A percentile compares a stretch with the other conserved stretches of the same genome.
phyloP scores from a whole-genome alignment of 805 yeast species.

The Yarrowia porcina region DNA sequence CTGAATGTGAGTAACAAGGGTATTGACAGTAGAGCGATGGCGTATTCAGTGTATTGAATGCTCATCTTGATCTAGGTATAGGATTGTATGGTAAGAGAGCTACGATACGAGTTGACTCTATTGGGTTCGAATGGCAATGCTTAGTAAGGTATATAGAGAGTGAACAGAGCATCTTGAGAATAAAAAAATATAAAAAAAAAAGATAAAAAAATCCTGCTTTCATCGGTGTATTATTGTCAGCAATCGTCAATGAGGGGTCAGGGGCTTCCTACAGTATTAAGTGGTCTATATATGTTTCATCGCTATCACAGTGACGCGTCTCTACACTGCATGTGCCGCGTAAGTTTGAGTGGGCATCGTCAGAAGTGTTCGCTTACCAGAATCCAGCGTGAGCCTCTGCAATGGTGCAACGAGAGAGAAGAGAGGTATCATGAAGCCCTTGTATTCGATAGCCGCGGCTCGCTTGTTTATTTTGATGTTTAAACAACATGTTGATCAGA shows the following conservation, averaged over 20 bases:
- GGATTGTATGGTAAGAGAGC: too few species aligned
- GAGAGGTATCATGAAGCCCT: too few species aligned
- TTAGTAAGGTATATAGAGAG: background rate
- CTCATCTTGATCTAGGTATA: background rate
- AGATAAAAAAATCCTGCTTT: too few species aligned
- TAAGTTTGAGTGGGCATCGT: background rate
- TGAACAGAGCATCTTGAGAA: too few species aligned
- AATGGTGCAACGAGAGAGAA: background rate
- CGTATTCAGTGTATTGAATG: background rate
- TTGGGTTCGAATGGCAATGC: background rate
- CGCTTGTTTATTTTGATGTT: background rate
- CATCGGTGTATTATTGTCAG: too few species aligned
- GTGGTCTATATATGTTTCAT: too few species aligned
- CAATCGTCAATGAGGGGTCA: too few species aligned
- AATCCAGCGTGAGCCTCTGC: background rate
- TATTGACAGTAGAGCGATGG: background rate
- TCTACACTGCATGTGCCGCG: too few species aligned
- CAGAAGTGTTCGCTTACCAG: background rate
- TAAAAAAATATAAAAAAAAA: too few species aligned
- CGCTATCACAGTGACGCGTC: too few species aligned
- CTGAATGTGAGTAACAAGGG: background rate
- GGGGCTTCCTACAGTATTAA: too few species aligned
- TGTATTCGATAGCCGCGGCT: background rate
- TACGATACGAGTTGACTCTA: too few species aligned
- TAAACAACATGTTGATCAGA: background rate